A percentile compares a stretch with the other conserved stretches of the same genome.
phyloP scores from a whole-genome alignment of 75 land plant genomes.

The Adiantum capillusveneris region DNA sequence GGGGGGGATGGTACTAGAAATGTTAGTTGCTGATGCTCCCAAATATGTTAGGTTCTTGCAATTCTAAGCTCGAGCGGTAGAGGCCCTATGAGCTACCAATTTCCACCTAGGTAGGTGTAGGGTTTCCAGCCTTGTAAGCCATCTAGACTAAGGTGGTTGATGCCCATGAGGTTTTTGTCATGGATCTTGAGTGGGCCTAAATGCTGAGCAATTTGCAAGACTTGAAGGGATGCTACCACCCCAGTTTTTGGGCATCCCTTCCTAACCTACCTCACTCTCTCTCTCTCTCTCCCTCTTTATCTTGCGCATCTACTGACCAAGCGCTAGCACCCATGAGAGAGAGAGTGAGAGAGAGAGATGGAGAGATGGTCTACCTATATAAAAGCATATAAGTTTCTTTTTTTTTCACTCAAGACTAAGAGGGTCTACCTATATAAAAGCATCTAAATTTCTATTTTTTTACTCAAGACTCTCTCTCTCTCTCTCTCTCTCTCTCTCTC shows the following conservation, averaged over 20 bases:
- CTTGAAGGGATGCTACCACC: conserved; percentile 53
- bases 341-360: too few species aligned
- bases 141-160: conserved; percentile 47
- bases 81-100: conserved; percentile 51
- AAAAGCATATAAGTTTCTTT: too few species aligned
- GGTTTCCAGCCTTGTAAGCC: conserved; percentile 30
- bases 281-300: too few species aligned
- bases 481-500: too few species aligned
- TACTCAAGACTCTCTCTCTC: too few species aligned
- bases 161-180: conserved; percentile 71
- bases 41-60: conserved; percentile 48
- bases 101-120: conserved; percentile 76
- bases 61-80: conserved; percentile 66
- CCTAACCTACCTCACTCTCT: too few species aligned
- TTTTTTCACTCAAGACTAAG: too few species aligned
- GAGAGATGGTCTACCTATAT: too few species aligned
- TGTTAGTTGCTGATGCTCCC: conserved; percentile 63
- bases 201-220: conserved; percentile 39
- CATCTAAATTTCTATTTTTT: too few species aligned
- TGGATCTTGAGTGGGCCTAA: conserved; percentile 41
- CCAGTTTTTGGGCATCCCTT: conserved; percentile 52
- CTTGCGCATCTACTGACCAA: too few species aligned
- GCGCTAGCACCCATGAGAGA: too few species aligned
- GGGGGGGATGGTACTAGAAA: conserved; percentile 55
- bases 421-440: too few species aligned